Conservation (phyloP, 2,329 filamentous ascomycete species). For the Fusarium torreyae region DNA sequence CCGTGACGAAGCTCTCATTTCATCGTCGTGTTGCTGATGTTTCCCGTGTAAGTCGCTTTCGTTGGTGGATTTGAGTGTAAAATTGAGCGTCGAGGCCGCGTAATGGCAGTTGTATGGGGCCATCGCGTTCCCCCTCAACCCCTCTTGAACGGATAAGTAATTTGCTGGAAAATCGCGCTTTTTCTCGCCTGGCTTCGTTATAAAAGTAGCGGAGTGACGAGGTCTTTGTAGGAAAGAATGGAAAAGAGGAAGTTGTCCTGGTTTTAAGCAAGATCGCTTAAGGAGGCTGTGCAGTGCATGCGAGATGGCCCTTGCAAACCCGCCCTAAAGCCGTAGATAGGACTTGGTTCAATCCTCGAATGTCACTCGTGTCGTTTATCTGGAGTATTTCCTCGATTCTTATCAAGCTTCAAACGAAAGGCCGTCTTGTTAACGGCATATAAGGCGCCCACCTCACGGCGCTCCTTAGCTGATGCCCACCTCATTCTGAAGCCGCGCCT, state of each 20-base stretch:
- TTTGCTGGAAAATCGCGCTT: constrained; percentile 19
- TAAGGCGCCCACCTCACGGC: too few species aligned
- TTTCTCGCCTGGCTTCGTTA: background rate
- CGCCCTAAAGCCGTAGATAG: background rate
- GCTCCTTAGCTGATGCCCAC: too few species aligned
- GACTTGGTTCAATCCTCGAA: background rate
- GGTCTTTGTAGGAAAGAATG: background rate
- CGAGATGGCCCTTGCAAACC: constrained; percentile 6
- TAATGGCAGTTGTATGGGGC: constrained; percentile 34
- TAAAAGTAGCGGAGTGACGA: background rate
- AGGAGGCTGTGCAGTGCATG: constrained; percentile 38
- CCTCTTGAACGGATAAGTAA: constrained; percentile 14
- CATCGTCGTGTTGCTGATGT: background rate
- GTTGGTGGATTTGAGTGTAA: constrained; percentile 14
- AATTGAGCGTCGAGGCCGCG: constrained; percentile 32
- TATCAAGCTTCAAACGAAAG: too few species aligned
- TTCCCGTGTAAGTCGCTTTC: constrained; percentile 22
- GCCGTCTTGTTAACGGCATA: too few species aligned
- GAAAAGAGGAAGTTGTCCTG: background rate
- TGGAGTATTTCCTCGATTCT: too few species aligned
- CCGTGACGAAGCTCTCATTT: constrained; percentile 5
- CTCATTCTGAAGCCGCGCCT: too few species aligned
- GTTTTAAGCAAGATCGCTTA: constrained; percentile 19
- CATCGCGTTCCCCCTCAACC: constrained; percentile 12
- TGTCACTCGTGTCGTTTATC: too few species aligned